Conservation (phyloP, 1,284 basidiomycete genomes). For the Sanghuangporus weigelae region DNA sequence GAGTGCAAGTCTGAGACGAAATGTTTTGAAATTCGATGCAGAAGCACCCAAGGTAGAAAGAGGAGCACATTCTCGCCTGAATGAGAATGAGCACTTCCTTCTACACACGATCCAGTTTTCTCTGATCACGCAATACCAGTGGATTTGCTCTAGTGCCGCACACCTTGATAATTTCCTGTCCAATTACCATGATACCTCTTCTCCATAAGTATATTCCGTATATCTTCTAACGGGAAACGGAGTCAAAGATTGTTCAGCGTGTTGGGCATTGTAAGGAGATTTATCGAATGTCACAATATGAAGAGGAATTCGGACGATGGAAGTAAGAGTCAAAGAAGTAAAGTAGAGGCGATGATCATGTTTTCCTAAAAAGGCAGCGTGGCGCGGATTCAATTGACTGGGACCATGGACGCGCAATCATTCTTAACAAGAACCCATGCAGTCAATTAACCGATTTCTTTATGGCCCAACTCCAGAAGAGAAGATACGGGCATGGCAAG, state of each 20-base stretch:
- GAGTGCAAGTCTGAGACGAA: background rate
- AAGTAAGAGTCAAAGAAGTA: background rate
- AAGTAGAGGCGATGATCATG: background rate
- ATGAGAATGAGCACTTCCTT: no score
- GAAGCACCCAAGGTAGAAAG: background rate
- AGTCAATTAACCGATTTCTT: slow-evolving; percentile 83
- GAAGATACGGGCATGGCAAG: slow-evolving; percentile 83
- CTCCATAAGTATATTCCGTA: no score
- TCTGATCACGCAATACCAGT: no score
- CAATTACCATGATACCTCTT: no score
- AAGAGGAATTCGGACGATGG: background rate
- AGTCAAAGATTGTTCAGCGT: no score
- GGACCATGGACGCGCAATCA: background rate
- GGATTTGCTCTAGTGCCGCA: no score
- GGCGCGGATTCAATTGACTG: background rate
- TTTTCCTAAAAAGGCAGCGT: background rate
- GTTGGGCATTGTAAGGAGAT: background rate
- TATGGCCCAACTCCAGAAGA: slow-evolving; percentile 96
- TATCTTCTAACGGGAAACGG: no score
- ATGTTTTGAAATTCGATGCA: background rate
- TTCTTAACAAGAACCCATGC: slow-evolving; percentile 46
- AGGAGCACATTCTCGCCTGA: background rate
- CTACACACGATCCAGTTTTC: no score
- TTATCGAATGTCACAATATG: background rate
- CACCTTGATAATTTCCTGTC: no score